Evolutionary conservation across 495 filamentous ascomycete species (phyloP), one percentile per base, ranked within the genome.

Genomic region (Daldinia bambusicola): DNA sequence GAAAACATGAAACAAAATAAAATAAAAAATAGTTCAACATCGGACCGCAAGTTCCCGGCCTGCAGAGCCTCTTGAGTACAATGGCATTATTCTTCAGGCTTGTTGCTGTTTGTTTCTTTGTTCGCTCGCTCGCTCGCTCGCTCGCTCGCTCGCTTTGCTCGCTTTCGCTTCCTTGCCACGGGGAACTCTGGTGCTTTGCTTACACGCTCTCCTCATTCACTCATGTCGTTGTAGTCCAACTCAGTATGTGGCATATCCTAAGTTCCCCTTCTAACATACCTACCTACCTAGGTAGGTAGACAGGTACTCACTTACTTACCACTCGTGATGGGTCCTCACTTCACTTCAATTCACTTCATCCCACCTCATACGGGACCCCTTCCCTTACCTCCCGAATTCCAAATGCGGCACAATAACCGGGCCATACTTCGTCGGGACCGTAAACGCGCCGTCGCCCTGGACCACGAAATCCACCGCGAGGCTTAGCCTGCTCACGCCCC

Each of bases 381-480:
- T 67, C 18, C 1, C 32, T 76, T 67, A 87, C 69, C 85, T 77
- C 58, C 96, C 95, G 83, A 90, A 92, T 79, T 97, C 96, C 75
- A 99, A 80, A 82, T 89, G 92, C 57, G 96, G 96, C 75, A 99
- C 89, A 81, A 98, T 92, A 14, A 98, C 96, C 40, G 95, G 95
- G 8, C 95, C 95, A 79, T 98, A 99, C 83, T 99, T 99, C 55
- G 93, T 93, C 37, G 97, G 93, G 68, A 81, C 82, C 20, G 86
- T 89, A 76, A 89, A 93, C 1, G 85, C 85, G 2, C 93, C 91
- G 70, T 97, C 95, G 1, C 92, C 93, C 82, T 99, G 95, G 14
- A 99, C 95, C 83, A 99, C 95, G 75, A 98, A 99, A 77, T 99
- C 95, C 6, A 95, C 92, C 8, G 95, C 95, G 32, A 99, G 81